Evolutionary conservation across 257 asterid genomes (phyloP), one percentile per base, ranked within the genome.

Genomic region (Hygrophila difformis): DNA sequence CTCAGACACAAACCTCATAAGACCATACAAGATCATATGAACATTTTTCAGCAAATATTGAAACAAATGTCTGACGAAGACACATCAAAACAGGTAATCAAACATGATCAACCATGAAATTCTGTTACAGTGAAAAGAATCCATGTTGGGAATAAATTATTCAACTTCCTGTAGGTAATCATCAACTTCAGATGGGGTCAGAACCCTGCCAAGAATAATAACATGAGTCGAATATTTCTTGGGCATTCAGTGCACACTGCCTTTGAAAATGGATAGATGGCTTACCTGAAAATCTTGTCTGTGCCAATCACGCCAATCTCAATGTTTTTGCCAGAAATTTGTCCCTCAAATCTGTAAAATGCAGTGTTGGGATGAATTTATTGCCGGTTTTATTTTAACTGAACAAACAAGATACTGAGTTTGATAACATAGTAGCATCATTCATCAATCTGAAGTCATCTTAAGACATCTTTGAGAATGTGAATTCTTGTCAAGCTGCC

Each of bases 111-210:
- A n/a, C n/a, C n/a, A n/a, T n/a, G n/a, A n/a, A n/a, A n/a, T n/a
- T n/a, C n/a, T n/a, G n/a, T n/a, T n/a, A n/a, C n/a, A n/a, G n/a
- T n/a, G n/a, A n/a, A n/a, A n/a, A n/a, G n/a, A n/a, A n/a, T n/a
- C n/a, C n/a, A n/a, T n/a, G n/a, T n/a, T n/a, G n/a, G n/a, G n/a
- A n/a, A n/a, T n/a, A n/a, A n/a, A 45, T 64, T 78, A 91, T 53
- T 86, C 99, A 22, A 84, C 96, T 72, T 91, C 96, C 58, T 83
- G 88, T 49, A 91, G 77, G 75, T 82, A 91, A 70, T 91, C 97
- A 6, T 91, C 99, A 18, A 91, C 77, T 66, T 87, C 99, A n/a
- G 99, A 83, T 8, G 97, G 67, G 28, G 78, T 74, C 49, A 91
- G 77, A 21, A 86, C 78, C 82, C 99, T 91, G 96, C 70, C 69